phyloP scores from a whole-genome alignment of 495 filamentous ascomycete genomes.

The Penicillium riverlandense region DNA sequence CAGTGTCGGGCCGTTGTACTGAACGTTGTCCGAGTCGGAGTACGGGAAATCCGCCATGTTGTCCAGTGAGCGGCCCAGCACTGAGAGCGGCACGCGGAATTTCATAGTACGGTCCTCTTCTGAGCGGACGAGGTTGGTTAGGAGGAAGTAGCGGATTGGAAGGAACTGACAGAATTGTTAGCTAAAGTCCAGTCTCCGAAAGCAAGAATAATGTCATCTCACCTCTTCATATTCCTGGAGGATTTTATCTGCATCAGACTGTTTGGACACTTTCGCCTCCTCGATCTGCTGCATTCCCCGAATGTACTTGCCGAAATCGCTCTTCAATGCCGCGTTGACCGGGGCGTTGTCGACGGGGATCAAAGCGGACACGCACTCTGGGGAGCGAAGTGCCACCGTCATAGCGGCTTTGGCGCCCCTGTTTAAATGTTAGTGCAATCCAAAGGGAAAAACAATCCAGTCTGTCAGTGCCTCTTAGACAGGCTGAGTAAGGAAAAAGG shows the following conservation, averaged over 20 bases:
- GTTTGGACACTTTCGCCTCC: slow-evolving; percentile 46
- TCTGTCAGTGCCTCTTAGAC: too few relatives aligned
- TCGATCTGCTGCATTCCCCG: slow-evolving; percentile 82
- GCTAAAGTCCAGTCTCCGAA: too few relatives aligned
- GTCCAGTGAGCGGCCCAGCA: slow-evolving; percentile 48
- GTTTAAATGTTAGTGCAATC: background rate
- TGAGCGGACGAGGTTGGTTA: slow-evolving; percentile 73
- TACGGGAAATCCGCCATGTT: slow-evolving; percentile 81
- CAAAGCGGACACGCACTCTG: slow-evolving; percentile 56
- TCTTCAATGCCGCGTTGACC: slow-evolving; percentile 63
- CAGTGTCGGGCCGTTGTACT: slow-evolving; percentile 70
- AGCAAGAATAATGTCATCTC: background rate
- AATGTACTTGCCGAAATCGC: slow-evolving; percentile 74
- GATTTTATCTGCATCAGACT: slow-evolving; percentile 74
- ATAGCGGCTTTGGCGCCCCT: slow-evolving; percentile 96
- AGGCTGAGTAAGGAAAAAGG: background rate
- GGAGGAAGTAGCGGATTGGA: slow-evolving; percentile 80
- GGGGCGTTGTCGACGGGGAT: slow-evolving; percentile 93
- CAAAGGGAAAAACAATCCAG: too few relatives aligned
- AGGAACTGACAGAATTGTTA: slow-evolving; percentile 40
- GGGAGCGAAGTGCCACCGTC: slow-evolving; percentile 68
- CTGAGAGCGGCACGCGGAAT: slow-evolving; percentile 56
- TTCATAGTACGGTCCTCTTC: slow-evolving; percentile 32
- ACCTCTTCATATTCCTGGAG: slow-evolving; percentile 69
- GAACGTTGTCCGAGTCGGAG: slow-evolving; percentile 39